Percentiles rank a stretch among this genome's conserved stretches.
These are phyloP conservation scores for Chytriomyces sp. DNA, from an alignment of 192 early-diverging fungal genomes.

Conservation along the genomic window DNA sequence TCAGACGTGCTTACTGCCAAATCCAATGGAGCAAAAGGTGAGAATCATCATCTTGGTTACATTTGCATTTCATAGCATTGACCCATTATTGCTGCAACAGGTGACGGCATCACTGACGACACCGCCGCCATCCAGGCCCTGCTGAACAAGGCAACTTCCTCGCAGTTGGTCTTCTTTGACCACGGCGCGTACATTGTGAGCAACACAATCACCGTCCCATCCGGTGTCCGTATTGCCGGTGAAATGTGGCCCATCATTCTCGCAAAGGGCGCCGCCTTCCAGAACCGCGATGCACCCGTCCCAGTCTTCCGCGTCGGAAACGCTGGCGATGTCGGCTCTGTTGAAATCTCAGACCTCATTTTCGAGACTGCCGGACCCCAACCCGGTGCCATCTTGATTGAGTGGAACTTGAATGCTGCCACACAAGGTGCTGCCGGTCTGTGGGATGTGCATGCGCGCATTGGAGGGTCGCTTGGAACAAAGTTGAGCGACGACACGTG, in stretches of 20 bases:
- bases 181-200: conserved; percentile 41
- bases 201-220: conserved; percentile 41
- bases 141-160: conserved; percentile 10
- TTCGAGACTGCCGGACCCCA: conserved; percentile 19
- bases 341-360: conserved; percentile 40
- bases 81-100: no score
- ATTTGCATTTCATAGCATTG: background rate
- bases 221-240: conserved; percentile 40
- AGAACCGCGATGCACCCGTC: conserved; percentile 4
- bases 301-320: conserved; percentile 48
- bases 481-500: conserved; percentile 33
- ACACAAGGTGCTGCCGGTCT: conserved; percentile 40
- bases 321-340: conserved; percentile 40
- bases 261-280: conserved; percentile 39
- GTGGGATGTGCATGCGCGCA: conserved; percentile 53
- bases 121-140: conserved; percentile 40
- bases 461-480: conserved; percentile 46
- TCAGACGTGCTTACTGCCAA: conserved; percentile 4
- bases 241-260: conserved; percentile 46
- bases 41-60: background rate
- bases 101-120: conserved; percentile 51
- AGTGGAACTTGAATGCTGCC: conserved; percentile 45
- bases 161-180: conserved; percentile 42
- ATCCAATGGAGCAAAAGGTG: background rate
- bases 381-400: conserved; percentile 47